Evolutionary conservation across 495 filamentous ascomycete genomes (phyloP).

Genomic region (Glarea lozoyensis): DNA sequence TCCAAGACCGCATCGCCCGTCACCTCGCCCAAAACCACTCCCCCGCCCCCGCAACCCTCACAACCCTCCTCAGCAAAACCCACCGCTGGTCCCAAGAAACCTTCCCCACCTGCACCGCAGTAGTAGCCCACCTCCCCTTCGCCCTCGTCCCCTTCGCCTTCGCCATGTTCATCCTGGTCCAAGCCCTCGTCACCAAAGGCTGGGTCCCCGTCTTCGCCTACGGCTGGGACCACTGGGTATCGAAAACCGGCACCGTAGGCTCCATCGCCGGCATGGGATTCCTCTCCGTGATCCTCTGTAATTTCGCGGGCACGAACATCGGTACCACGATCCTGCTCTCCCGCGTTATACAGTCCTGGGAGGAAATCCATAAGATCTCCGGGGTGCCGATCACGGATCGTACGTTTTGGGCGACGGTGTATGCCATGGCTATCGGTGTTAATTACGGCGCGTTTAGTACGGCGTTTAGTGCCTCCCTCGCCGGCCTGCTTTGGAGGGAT

Average conservation of each 20-base stretch:
- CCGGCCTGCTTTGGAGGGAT: conserved; percentile 57
- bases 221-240: neutral
- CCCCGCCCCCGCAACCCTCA: conserved; percentile 30
- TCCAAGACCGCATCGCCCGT: conserved; percentile 13
- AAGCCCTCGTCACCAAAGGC: conserved; percentile 56
- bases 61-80: conserved; percentile 30
- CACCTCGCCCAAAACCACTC: conserved; percentile 3
- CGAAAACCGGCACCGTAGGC: conserved; percentile 41
- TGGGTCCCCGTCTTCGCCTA: conserved; percentile 32
- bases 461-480: conserved; percentile 56
- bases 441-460: conserved; percentile 63
- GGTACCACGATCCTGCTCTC: conserved; percentile 60
- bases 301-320: conserved; percentile 64
- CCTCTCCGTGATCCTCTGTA: conserved; percentile 56
- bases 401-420: conserved; percentile 58
- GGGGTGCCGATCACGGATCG: conserved; percentile 26
- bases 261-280: conserved; percentile 60
- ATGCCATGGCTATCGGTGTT: conserved; percentile 58
- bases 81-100: conserved; percentile 53
- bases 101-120: conserved; percentile 54
- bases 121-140: conserved; percentile 50
- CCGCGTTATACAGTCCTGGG: conserved; percentile 56
- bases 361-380: conserved; percentile 37
- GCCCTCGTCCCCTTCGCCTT: conserved; percentile 57
- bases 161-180: conserved; percentile 60